phyloP scores from a whole-genome alignment of 73 alveolate species.

The Paramecium biaurelia region DNA sequence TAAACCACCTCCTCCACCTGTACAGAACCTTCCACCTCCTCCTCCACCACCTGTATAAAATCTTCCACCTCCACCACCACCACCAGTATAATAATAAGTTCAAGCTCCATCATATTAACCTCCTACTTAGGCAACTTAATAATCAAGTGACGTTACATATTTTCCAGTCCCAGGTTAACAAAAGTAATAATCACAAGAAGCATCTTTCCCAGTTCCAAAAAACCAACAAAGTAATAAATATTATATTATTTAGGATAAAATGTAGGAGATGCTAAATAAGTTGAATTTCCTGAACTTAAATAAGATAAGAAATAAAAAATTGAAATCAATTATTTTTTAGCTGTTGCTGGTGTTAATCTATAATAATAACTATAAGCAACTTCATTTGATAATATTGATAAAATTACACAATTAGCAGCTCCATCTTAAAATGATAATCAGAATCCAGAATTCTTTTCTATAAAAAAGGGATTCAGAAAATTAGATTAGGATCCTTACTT shows the following conservation, averaged over 20 bases:
- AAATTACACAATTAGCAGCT: neutral
- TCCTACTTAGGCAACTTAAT: neutral
- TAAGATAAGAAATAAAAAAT: neutral
- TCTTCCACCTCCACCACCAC: neutral
- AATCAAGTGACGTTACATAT: neutral
- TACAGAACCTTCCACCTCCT: neutral
- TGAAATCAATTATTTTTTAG: neutral
- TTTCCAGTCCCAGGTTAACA: conserved; percentile 1
- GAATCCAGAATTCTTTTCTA: neutral
- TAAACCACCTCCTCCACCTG: conserved; percentile 20
- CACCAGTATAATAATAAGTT: neutral
- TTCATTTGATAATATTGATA: neutral
- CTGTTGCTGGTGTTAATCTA: neutral
- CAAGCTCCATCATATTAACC: neutral
- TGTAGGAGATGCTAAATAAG: neutral
- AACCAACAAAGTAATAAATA: neutral
- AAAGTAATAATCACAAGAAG: neutral
- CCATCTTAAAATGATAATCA: neutral
- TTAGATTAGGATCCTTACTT: neutral
- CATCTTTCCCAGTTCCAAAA: conserved; percentile 9
- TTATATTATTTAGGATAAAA: neutral
- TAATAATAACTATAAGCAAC: neutral
- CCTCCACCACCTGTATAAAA: neutral
- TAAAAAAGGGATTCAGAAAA: conserved; percentile 25
- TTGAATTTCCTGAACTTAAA: neutral